phyloP scores from a whole-genome alignment of 257 asterid species.

The Sherardia arvensis region DNA sequence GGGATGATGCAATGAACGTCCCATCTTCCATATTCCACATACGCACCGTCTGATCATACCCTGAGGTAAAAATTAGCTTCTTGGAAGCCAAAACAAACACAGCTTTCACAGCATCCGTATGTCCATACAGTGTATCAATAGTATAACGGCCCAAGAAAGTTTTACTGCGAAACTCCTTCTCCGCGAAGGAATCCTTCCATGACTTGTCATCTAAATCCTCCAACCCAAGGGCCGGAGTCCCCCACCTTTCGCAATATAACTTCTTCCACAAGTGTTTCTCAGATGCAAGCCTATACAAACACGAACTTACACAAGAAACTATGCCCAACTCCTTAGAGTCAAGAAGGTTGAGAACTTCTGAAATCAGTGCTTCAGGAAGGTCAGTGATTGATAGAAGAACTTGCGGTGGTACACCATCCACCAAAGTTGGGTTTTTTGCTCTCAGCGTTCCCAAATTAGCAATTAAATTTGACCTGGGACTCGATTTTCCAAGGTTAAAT shows the following conservation, averaged over 20 bases:
- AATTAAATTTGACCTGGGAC: slow-evolving; percentile 16
- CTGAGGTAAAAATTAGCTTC: slow-evolving; percentile 78
- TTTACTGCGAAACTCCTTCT: slow-evolving; percentile 87
- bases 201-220: slow-evolving; percentile 50
- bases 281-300: slow-evolving; percentile 57
- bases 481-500: slow-evolving; percentile 21
- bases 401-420: slow-evolving; percentile 24
- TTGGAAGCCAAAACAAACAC: slow-evolving; percentile 67
- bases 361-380: slow-evolving; percentile 70
- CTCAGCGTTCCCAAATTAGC: slow-evolving; percentile 21
- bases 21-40: slow-evolving; percentile 99
- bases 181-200: slow-evolving; percentile 84
- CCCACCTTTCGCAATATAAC: slow-evolving; percentile 92
- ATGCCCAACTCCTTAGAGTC: slow-evolving; percentile 89
- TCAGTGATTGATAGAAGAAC: slow-evolving; percentile 42
- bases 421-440: slow-evolving; percentile 7
- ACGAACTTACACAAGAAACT: slow-evolving; percentile 70
- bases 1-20: slow-evolving; percentile 61
- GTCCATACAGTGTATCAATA: slow-evolving; percentile 74
- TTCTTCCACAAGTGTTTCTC: slow-evolving; percentile 89
- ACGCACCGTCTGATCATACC: slow-evolving; percentile 85
- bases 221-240: slow-evolving; percentile 46
- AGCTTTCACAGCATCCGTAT: slow-evolving; percentile 78
- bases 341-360: slow-evolving; percentile 70
- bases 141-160: slow-evolving; percentile 78